Base-by-base conservation (phyloP, 305 asterid species). In the Striga hermonthica region DNA sequence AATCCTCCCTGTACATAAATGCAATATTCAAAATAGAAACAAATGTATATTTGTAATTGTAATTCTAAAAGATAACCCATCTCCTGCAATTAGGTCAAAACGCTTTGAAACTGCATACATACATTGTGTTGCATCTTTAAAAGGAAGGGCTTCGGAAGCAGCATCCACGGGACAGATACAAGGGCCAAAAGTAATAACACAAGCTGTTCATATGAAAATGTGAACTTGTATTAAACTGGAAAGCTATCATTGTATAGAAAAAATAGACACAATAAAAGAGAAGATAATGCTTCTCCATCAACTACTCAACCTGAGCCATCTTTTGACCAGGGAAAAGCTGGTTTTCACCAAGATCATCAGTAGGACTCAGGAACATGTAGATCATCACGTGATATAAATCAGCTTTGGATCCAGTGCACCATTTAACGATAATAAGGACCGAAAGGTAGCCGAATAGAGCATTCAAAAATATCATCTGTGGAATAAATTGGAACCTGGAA, bases 371-470 rank as follows among this genome's bases (percentile, higher is more conserved):
- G 76, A 90, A 90, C 97, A 90, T 90, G 87, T 90, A 90, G 86
- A 90, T 90, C 95, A 90, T 88, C 62, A 90, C 92, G 76, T 90
- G 97, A 72, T 90, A 90, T 66, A 90, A 78, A 84, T 90, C 97
- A 66, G 95, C 91, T 84, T 90, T 66, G 62, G 97, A 90, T 66
- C 96, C 97, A 45, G 89, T 86, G 83, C 82, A 79, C 97, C 97
- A 90, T 76, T 90, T 90, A 69, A 86, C 71, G 78, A 90, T 81
- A 74, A 89, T 72, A 58, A 89, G 96, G 74, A 83, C 66, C 48
- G 92, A 89, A 47, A 89, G 92, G 72, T 90, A 90, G 69, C 97
- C 97, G 78, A 90, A 90, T 43, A 90, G 80, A 65, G 92, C 79
- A 69, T 90, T 90, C 80, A 90, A 70, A 70, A 90, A 90, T 82